A percentile compares a stretch with the other conserved stretches of the same genome.
Evolutionary conservation across 2,329 filamentous ascomycete species (phyloP).

Genomic region (Nigrospora sphaerica): DNA sequence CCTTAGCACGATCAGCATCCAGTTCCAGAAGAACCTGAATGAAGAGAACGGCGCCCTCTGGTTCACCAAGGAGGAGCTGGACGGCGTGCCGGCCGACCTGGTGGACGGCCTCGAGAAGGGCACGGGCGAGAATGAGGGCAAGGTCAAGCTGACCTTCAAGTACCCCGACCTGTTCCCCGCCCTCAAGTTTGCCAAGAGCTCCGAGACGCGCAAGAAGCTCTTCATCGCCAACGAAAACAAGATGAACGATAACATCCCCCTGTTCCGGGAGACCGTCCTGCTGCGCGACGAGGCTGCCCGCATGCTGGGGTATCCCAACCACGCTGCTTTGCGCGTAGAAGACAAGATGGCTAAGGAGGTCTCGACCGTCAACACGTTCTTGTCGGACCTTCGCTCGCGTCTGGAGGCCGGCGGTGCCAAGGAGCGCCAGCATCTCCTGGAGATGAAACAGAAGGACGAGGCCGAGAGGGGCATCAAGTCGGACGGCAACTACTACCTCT

Average conservation of each 20-base stretch:
- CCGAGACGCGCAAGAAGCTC: conserved; percentile 60
- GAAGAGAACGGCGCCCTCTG: conserved; percentile 77
- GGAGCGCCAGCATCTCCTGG: conserved; percentile 63
- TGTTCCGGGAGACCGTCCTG: conserved; percentile 69
- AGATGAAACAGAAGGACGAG: conserved; percentile 66
- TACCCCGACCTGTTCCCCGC: conserved; percentile 76
- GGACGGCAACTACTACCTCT: conserved; percentile 71
- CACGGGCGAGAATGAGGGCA: conserved; percentile 63
- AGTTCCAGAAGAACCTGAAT: conserved; percentile 74
- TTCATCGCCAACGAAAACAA: conserved; percentile 77
- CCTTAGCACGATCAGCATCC: conserved; percentile 65
- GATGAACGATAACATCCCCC: conserved; percentile 61
- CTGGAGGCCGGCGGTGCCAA: conserved; percentile 62
- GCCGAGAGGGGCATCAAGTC: conserved; percentile 49
- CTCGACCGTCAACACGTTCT: conserved; percentile 64
- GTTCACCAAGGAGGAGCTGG: conserved; percentile 67
- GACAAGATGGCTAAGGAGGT: conserved; percentile 82
- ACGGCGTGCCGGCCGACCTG: conserved; percentile 68
- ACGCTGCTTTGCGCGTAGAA: conserved; percentile 69
- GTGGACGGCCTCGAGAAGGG: conserved; percentile 63
- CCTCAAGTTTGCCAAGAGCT: conserved; percentile 68
- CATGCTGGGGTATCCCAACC: conserved; percentile 68
- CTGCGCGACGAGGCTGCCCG: conserved; percentile 74
- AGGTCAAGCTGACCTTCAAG: conserved; percentile 72
- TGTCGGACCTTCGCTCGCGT: conserved; percentile 61